Percentiles rank a stretch among this genome's conserved stretches.
These are phyloP conservation scores for Cicer arietinum DNA, from an alignment of 306 rosid species.

Conservation along the genomic window DNA sequence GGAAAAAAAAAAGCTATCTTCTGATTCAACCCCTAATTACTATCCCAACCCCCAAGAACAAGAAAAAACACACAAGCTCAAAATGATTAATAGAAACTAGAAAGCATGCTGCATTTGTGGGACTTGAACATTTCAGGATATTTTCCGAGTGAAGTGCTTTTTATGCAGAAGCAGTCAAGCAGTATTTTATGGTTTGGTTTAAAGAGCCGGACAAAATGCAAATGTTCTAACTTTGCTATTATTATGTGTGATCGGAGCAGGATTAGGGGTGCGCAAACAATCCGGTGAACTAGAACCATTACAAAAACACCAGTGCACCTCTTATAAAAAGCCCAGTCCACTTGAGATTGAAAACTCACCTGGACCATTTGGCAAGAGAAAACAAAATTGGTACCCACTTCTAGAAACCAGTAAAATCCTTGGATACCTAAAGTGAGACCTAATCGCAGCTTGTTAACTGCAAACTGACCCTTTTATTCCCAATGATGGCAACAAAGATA, in stretches of 20 bases:
- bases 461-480: no score
- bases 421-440: no score
- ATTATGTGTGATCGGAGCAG: constrained; percentile 4
- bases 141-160: constrained; percentile 13
- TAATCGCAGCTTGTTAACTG: no score
- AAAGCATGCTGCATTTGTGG: neutral
- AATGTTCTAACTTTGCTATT: neutral
- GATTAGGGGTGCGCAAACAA: neutral
- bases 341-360: no score
- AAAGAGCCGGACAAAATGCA: constrained; percentile 4
- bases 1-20: neutral
- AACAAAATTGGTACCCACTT: no score
- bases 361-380: no score
- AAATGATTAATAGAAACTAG: neutral
- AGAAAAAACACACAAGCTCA: neutral
- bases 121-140: constrained; percentile 21
- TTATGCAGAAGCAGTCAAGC: neutral
- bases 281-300: no score
- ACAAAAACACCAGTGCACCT: no score
- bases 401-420: no score
- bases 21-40: neutral
- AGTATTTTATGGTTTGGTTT: neutral
- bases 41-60: neutral
- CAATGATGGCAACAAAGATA: no score
- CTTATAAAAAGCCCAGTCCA: no score